Percentiles rank a stretch among this genome's conserved stretches.
Conservation (phyloP, 768 basidiomycete genomes). For the Leccinum barrowsii region DNA sequence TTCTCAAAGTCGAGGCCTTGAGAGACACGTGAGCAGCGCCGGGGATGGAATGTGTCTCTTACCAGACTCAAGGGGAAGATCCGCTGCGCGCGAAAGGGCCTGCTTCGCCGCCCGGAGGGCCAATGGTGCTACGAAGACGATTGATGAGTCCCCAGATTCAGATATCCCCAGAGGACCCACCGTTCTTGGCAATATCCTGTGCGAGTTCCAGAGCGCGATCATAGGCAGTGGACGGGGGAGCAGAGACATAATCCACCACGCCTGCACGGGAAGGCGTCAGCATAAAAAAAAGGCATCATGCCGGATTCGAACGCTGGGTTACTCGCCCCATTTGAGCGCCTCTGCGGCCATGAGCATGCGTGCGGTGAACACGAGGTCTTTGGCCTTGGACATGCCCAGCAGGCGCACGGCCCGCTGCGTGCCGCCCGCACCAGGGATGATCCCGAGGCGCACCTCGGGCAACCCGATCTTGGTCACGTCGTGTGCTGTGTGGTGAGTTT, state of each 20-base stretch:
- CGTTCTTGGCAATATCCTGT: constrained; percentile 60
- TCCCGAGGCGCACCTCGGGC: constrained; percentile 75
- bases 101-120: constrained; percentile 87
- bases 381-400: constrained; percentile 75
- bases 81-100: constrained; percentile 76
- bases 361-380: constrained; percentile 84
- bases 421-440: constrained; percentile 89
- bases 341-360: constrained; percentile 62
- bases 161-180: constrained; percentile 34
- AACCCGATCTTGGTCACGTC: constrained; percentile 82
- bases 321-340: constrained; percentile 66
- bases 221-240: constrained; percentile 54
- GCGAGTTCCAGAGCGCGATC: constrained; percentile 74
- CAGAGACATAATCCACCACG: constrained; percentile 77
- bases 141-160: background rate
- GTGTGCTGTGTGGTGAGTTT: constrained; percentile 41
- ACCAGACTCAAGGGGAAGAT: constrained; percentile 77
- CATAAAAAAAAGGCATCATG: background rate
- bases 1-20: constrained; percentile 92
- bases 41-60: background rate
- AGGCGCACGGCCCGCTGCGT: constrained; percentile 80
- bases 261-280: constrained; percentile 42
- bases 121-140: constrained; percentile 59
- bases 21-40: background rate
- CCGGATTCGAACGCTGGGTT: background rate